Percentiles rank a stretch among this genome's conserved stretches.
Evolutionary conservation across 2,329 filamentous ascomycete genomes (phyloP).

Genomic region (Penicillium sp.): DNA sequence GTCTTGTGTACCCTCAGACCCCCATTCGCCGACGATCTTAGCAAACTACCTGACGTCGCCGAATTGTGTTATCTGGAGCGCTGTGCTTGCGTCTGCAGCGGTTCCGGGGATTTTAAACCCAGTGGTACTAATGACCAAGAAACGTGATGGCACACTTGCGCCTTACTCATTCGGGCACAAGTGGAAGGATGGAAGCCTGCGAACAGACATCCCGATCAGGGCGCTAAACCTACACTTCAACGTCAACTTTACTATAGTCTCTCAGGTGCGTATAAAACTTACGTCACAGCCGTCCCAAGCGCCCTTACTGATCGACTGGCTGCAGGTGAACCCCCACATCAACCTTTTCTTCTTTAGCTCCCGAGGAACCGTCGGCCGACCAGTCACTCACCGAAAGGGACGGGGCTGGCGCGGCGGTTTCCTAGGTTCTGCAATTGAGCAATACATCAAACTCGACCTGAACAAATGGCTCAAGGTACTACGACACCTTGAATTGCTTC

Average conservation of each 20-base stretch:
- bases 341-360: slow-evolving; percentile 99
- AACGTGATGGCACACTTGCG: slow-evolving; percentile 72
- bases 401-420: slow-evolving; percentile 96
- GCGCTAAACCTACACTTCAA: slow-evolving; percentile 96
- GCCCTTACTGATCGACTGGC: slow-evolving; percentile 38
- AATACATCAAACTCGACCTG: slow-evolving; percentile 94
- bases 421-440: slow-evolving; percentile 86
- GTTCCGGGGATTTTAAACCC: slow-evolving; percentile 96
- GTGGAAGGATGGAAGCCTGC: slow-evolving; percentile 95
- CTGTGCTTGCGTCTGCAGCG: slow-evolving; percentile 90
- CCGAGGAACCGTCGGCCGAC: slow-evolving; percentile 85
- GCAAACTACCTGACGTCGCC: slow-evolving; percentile 95
- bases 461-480: slow-evolving; percentile 98
- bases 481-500: slow-evolving; percentile 87
- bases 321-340: slow-evolving; percentile 92
- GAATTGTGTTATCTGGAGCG: slow-evolving; percentile 98
- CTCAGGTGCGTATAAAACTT: slow-evolving; percentile 49
- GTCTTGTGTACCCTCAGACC: slow-evolving; percentile 92
- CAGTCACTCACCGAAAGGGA: slow-evolving; percentile 90
- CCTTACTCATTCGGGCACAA: slow-evolving; percentile 98
- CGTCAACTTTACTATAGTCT: slow-evolving; percentile 93
- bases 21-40: slow-evolving; percentile 88
- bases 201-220: slow-evolving; percentile 94
- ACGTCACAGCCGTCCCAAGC: not conserved
- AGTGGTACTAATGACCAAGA: slow-evolving; percentile 90